phyloP scores from a whole-genome alignment of 1,284 basidiomycete species.

The Trichosporon faecale region DNA sequence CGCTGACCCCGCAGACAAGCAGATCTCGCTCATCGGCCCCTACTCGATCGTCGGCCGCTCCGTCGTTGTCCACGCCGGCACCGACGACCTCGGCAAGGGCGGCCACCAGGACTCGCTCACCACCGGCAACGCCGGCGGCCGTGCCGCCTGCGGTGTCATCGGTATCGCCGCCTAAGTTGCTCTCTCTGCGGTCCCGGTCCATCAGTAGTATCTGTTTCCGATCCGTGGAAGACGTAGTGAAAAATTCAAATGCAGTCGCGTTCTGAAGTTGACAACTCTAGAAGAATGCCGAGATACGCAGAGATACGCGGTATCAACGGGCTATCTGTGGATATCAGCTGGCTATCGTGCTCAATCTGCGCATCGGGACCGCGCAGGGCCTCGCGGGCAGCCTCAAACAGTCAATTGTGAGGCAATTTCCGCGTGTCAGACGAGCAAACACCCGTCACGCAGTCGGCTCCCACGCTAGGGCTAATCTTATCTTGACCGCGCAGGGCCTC shows the following conservation, averaged over 20 bases:
- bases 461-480: background rate
- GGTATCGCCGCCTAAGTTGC: constrained; percentile 23
- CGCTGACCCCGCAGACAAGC: constrained; percentile 53
- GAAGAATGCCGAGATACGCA: background rate
- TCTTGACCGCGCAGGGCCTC: constrained; percentile 10
- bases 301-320: background rate
- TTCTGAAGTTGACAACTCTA: background rate
- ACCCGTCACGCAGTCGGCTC: background rate
- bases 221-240: background rate
- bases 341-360: background rate
- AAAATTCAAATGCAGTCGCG: constrained; percentile 3
- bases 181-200: background rate
- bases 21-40: constrained; percentile 67
- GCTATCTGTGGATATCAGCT: background rate
- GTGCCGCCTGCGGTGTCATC: constrained; percentile 71
- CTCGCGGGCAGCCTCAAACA: background rate
- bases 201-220: background rate
- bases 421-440: background rate
- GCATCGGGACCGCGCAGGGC: background rate
- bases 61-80: constrained; percentile 61
- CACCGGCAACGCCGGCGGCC: constrained; percentile 69
- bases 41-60: constrained; percentile 66
- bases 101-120: constrained; percentile 64
- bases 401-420: background rate
- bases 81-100: constrained; percentile 71